Conservation (phyloP, 2,329 filamentous ascomycete species). For the Arthroderma uncinatum region DNA sequence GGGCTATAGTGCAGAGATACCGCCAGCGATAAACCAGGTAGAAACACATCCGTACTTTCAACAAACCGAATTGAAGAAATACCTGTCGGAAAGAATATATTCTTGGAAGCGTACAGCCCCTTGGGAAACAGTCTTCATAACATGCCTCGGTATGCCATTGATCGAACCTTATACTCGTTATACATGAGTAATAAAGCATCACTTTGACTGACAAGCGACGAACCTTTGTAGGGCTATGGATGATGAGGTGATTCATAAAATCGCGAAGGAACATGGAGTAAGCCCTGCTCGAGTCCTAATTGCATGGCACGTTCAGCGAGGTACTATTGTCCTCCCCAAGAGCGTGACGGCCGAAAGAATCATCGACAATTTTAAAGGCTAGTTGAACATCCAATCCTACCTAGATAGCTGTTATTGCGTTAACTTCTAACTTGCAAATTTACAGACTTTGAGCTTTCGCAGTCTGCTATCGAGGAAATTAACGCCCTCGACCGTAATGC, state of each 20-base stretch:
- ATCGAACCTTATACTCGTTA: background rate
- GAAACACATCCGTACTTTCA: conserved; percentile 64
- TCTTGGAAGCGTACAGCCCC: conserved; percentile 42
- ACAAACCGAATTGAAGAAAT: conserved; percentile 43
- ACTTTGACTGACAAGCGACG: background rate
- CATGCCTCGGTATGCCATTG: conserved; percentile 2
- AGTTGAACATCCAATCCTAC: background rate
- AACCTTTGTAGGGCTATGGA: conserved; percentile 39
- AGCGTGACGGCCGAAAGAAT: conserved; percentile 43
- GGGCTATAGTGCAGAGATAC: conserved; percentile 43
- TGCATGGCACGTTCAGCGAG: conserved; percentile 44
- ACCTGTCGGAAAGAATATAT: conserved; percentile 42
- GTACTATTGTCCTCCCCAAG: conserved; percentile 45
- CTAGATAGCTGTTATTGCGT: background rate
- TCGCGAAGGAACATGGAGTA: conserved; percentile 50
- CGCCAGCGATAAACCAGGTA: conserved; percentile 67
- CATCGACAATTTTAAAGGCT: conserved; percentile 33
- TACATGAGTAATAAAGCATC: no score
- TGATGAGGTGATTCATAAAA: conserved; percentile 48
- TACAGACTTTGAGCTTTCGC: conserved; percentile 8
- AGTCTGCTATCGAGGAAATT: conserved; percentile 8
- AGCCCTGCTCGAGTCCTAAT: conserved; percentile 45
- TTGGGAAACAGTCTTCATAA: conserved; percentile 25
- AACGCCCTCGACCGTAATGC: conserved; percentile 7
- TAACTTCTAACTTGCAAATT: background rate